phyloP scores from a whole-genome alignment of 805 yeast genomes.

The Zygoascus biomembranicola region DNA sequence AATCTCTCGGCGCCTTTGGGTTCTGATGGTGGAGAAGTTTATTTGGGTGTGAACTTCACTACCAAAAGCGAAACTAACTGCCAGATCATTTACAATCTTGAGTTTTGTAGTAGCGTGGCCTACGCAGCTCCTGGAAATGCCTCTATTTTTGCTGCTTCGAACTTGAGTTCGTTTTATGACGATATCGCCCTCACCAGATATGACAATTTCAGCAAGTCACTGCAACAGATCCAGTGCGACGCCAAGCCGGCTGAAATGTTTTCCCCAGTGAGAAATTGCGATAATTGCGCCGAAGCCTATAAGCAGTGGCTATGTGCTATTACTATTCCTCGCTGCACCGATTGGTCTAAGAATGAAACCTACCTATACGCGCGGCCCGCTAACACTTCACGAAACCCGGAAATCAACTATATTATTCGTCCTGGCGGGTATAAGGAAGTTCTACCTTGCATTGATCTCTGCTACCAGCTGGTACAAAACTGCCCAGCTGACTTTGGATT shows the following conservation, averaged over 20 bases:
- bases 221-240: conserved; percentile 66
- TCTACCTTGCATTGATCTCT: conserved; percentile 76
- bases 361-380: conserved; percentile 38
- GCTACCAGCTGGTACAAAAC: conserved; percentile 68
- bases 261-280: conserved; percentile 69
- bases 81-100: conserved; percentile 61
- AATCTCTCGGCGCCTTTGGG: neutral
- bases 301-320: conserved; percentile 86
- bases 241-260: conserved; percentile 56
- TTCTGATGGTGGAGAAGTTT: conserved; percentile 56
- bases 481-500: conserved; percentile 78
- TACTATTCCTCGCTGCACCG: conserved; percentile 78
- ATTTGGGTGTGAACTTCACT: conserved; percentile 44
- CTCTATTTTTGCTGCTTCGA: conserved; percentile 26
- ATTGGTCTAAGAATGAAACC: conserved; percentile 22
- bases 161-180: conserved; percentile 51
- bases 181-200: conserved; percentile 47
- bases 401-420: conserved; percentile 44
- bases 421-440: conserved; percentile 69
- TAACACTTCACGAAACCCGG: conserved; percentile 50
- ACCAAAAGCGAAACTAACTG: conserved; percentile 54
- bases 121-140: conserved; percentile 70
- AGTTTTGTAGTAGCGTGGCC: conserved; percentile 74
- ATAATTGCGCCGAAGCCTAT: conserved; percentile 62
- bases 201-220: conserved; percentile 61